phyloP scores from a whole-genome alignment of 495 filamentous ascomycete genomes.

The Stereocaulon alpinum region DNA sequence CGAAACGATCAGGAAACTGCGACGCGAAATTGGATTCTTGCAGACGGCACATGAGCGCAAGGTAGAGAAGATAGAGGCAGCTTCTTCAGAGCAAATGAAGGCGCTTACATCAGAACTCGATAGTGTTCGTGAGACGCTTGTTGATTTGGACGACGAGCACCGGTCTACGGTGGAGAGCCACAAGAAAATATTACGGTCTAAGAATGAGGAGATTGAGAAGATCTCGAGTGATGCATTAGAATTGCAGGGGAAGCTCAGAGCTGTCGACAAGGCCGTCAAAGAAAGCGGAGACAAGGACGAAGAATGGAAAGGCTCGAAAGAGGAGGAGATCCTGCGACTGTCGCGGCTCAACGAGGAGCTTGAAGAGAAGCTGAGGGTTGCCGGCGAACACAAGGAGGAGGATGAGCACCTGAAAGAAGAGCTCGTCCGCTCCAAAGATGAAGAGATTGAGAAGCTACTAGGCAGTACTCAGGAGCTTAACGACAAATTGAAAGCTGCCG shows the following conservation, averaged over 20 bases:
- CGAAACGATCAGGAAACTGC: conserved; percentile 5
- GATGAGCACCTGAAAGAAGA: not conserved
- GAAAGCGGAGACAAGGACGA: not conserved
- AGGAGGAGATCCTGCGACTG: not conserved
- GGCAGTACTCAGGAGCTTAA: not conserved
- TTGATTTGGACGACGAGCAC: conserved; percentile 7
- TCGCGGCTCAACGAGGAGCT: not conserved
- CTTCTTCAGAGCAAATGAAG: not conserved
- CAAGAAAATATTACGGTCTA: not conserved
- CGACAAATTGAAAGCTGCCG: not conserved
- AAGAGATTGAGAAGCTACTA: not conserved
- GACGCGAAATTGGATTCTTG: conserved; percentile 2
- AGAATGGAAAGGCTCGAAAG: not conserved
- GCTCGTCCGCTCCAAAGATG: not conserved
- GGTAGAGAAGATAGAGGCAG: not conserved
- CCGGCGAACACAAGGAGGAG: not conserved
- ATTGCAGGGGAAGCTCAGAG: not conserved
- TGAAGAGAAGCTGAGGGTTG: not conserved
- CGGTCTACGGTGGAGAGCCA: not conserved
- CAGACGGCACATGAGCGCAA: conserved; percentile 4
- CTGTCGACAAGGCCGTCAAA: not conserved
- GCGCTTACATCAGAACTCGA: conserved; percentile 6
- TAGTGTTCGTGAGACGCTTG: not conserved
- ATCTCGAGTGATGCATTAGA: not conserved
- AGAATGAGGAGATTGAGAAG: conserved; percentile 1